These are phyloP conservation scores for Aspergillus intermedius DNA, from an alignment of 2,329 filamentous ascomycete species.

Conservation along the genomic window DNA sequence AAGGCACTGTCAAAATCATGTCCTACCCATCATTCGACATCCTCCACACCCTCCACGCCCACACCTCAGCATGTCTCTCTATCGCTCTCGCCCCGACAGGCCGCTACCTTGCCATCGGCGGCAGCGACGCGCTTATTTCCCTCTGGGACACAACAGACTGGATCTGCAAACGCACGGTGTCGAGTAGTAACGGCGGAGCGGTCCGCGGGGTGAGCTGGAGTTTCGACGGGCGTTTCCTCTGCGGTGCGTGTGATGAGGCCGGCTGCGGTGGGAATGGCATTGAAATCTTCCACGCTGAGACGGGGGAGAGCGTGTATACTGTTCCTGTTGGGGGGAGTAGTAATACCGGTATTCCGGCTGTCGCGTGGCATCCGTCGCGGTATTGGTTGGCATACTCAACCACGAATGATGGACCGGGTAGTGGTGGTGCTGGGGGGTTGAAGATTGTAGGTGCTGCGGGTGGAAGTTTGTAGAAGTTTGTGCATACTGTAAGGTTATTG, in stretches of 20 bases:
- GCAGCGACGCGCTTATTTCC: slow-evolving; percentile 44
- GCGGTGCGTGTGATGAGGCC: slow-evolving; percentile 43
- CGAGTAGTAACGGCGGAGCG: slow-evolving; percentile 38
- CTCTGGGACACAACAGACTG: slow-evolving; percentile 48
- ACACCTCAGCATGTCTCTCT: slow-evolving; percentile 44
- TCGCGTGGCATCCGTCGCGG: slow-evolving; percentile 45
- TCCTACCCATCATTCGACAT: slow-evolving; percentile 41
- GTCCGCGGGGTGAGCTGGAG: slow-evolving; percentile 46
- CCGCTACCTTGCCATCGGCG: slow-evolving; percentile 44
- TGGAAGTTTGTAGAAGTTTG: slow-evolving; percentile 19
- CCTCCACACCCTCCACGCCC: slow-evolving; percentile 42
- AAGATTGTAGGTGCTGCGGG: slow-evolving; percentile 44
- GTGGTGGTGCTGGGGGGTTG: slow-evolving; percentile 35
- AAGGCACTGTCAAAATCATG: slow-evolving; percentile 44
- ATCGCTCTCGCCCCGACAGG: slow-evolving; percentile 42
- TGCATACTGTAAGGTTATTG: slow-evolving; percentile 9
- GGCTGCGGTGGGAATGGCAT: slow-evolving; percentile 38
- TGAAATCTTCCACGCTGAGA: slow-evolving; percentile 47
- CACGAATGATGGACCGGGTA: slow-evolving; percentile 36
- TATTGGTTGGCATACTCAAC: slow-evolving; percentile 46
- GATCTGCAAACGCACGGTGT: slow-evolving; percentile 44
- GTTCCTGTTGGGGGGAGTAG: slow-evolving; percentile 31
- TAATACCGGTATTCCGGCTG: slow-evolving; percentile 38
- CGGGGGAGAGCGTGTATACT: slow-evolving; percentile 43
- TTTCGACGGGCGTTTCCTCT: slow-evolving; percentile 45